Base-by-base conservation (phyloP, 176 grass and related monocot species). In the Paspalum notatum region DNA sequence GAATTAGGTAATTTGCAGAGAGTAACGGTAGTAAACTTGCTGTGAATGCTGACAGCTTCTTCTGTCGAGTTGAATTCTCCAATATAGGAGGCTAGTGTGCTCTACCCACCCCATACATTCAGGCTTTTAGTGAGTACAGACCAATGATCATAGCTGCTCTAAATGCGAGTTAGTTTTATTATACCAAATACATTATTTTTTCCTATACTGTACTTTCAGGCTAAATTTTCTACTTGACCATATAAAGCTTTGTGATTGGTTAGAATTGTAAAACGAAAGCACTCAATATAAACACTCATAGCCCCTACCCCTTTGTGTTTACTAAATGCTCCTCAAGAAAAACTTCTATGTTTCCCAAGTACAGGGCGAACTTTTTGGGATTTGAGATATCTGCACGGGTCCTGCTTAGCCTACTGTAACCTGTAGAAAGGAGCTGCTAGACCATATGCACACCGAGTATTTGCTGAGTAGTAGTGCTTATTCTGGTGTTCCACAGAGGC, bases 171-270 rank as follows among this genome's bases (percentile, higher is more conserved):
- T 72, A 49, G 21, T 37, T 54, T 37, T 39, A 52, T 78, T 53
- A 20, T 53, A 9, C 22, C 38, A 37, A 66, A 71, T 20, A 12
- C 47, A 38, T 44, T 7, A 10, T 48, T 69, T 69, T 42, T 70
- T 79, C 8, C 43, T 53, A 20, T 45, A 45, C 40, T 85, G 7
- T 52, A 46, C 12, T 37, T 56, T 16, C 18, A 48, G 46, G 40
- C 14, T 50, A 82, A 22, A 25, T 68, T 18, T 59, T 75, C 42
- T 68, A 52, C 62, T 59, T 81, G 63, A 70, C 46, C 64, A 18
- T 2, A 42, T 67, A 76, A 55, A 70, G 21, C 37, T 32, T 32
- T 32, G 32, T 32, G 32, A 32, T 32, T 2, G 3, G 32, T 32
- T 32, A 32, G 13, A 38, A 62, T 62, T 25, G 27, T 62, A 25